These are phyloP conservation scores for Knoxdaviesia proteae DNA, from an alignment of 2,329 filamentous ascomycete genomes.

Conservation along the genomic window DNA sequence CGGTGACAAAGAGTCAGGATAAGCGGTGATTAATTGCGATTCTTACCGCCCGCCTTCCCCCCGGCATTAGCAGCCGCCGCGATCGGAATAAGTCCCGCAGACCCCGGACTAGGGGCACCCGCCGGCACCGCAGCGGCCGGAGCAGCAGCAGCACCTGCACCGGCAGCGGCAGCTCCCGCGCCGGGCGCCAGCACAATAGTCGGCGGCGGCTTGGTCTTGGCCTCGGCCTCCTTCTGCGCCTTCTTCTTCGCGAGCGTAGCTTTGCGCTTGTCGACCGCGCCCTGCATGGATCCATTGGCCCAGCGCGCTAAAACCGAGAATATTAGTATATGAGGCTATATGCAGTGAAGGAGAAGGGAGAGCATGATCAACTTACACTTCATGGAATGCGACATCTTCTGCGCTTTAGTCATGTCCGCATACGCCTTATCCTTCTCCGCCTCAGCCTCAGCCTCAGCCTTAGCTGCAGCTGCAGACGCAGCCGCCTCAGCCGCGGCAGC, in stretches of 20 bases:
- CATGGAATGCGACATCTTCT: slow-evolving; percentile 47
- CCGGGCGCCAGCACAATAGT: not conserved
- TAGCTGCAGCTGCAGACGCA: slow-evolving; percentile 1
- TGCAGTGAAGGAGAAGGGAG: not conserved
- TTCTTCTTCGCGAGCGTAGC: slow-evolving; percentile 39
- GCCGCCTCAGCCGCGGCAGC: slow-evolving; percentile 2
- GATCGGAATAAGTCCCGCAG: too few relatives aligned
- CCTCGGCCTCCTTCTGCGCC: slow-evolving; percentile 19
- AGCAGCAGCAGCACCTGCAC: not conserved
- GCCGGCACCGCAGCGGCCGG: slow-evolving; percentile 2
- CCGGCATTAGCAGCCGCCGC: too few relatives aligned
- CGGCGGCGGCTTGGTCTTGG: not conserved
- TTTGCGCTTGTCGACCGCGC: slow-evolving; percentile 38
- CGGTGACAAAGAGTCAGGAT: too few relatives aligned
- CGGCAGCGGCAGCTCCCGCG: not conserved
- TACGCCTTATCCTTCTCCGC: slow-evolving; percentile 24
- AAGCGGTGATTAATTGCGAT: too few relatives aligned
- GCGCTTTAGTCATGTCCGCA: slow-evolving; percentile 39
- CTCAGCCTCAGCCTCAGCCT: not conserved
- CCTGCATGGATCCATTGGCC: slow-evolving; percentile 38
- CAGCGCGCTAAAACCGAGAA: slow-evolving; percentile 25
- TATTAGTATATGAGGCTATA: slow-evolving; percentile 8
- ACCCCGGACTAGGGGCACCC: too few relatives aligned
- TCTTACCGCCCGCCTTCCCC: too few relatives aligned
- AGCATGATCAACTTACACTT: slow-evolving; percentile 25